phyloP scores from a whole-genome alignment of 1,284 basidiomycete species.

The Schizophyllum amplum region DNA sequence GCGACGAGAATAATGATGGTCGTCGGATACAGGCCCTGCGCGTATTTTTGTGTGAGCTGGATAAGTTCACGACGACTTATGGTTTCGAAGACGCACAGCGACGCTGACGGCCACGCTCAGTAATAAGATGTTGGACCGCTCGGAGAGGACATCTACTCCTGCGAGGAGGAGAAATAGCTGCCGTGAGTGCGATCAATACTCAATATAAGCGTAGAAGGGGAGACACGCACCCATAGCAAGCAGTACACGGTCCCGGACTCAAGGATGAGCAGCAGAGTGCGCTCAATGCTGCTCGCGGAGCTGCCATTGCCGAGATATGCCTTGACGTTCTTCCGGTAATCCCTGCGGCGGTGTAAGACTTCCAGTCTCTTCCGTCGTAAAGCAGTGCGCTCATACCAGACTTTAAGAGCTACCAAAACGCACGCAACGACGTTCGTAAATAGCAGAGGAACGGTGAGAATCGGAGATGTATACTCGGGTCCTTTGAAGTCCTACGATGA shows the following conservation, averaged over 20 bases:
- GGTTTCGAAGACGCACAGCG: background rate
- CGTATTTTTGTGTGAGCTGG: too few relatives aligned
- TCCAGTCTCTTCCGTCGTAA: too few relatives aligned
- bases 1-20: slow-evolving; percentile 11
- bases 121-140: background rate
- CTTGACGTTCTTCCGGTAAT: slow-evolving; percentile 10
- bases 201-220: too few relatives aligned
- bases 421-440: slow-evolving; percentile 9
- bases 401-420: slow-evolving; percentile 7
- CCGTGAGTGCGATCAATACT: too few relatives aligned
- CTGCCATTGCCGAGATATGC: slow-evolving; percentile 7
- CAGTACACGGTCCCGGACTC: slow-evolving; percentile 10
- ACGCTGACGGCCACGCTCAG: background rate
- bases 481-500: too few relatives aligned
- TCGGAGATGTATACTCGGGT: background rate
- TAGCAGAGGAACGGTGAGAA: slow-evolving; percentile 4
- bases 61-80: too few relatives aligned
- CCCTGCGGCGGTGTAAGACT: too few relatives aligned
- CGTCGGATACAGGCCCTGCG: slow-evolving; percentile 10
- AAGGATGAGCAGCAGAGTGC: slow-evolving; percentile 8
- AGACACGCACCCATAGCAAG: slow-evolving; percentile 11
- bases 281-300: slow-evolving; percentile 6
- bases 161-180: background rate
- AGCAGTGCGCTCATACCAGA: slow-evolving; percentile 5
- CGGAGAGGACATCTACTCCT: background rate